phyloP scores from a whole-genome alignment of 352 stramenopile genomes.

The Globisporangium solare region DNA sequence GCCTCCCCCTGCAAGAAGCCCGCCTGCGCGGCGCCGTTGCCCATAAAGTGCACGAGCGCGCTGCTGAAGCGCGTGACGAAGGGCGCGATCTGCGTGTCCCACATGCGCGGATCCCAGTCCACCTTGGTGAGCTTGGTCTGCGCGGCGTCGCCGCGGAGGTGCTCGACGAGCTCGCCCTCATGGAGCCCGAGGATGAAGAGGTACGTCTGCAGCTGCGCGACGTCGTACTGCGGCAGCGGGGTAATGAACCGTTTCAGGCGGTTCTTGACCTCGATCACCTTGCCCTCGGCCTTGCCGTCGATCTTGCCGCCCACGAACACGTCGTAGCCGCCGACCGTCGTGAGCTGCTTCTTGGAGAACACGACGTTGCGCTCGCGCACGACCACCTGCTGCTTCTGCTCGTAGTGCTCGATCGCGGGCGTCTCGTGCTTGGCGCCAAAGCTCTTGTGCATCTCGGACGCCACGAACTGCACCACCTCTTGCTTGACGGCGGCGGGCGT shows the following conservation, averaged over 20 bases:
- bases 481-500: constrained; percentile 46
- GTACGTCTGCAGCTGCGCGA: constrained; percentile 84
- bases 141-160: constrained; percentile 49
- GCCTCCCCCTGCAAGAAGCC: constrained; percentile 41
- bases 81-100: constrained; percentile 57
- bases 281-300: constrained; percentile 67
- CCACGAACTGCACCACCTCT: constrained; percentile 70
- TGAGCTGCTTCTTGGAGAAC: constrained; percentile 73
- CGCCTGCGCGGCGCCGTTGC: constrained; percentile 43
- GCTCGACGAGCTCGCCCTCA: constrained; percentile 79
- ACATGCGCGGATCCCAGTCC: constrained; percentile 61
- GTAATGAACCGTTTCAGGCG: constrained; percentile 61
- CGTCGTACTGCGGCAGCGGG: constrained; percentile 73
- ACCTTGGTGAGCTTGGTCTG: constrained; percentile 70
- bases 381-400: constrained; percentile 43
- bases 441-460: constrained; percentile 74
- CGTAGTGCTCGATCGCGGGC: constrained; percentile 65
- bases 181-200: constrained; percentile 63
- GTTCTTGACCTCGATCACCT: constrained; percentile 86
- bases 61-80: constrained; percentile 65
- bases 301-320: constrained; percentile 82
- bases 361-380: constrained; percentile 70
- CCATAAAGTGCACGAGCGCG: constrained; percentile 73
- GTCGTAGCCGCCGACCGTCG: constrained; percentile 34
- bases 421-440: constrained; percentile 66